Conservation (phyloP, 305 asterid species). For the Plantago lanceolata region DNA sequence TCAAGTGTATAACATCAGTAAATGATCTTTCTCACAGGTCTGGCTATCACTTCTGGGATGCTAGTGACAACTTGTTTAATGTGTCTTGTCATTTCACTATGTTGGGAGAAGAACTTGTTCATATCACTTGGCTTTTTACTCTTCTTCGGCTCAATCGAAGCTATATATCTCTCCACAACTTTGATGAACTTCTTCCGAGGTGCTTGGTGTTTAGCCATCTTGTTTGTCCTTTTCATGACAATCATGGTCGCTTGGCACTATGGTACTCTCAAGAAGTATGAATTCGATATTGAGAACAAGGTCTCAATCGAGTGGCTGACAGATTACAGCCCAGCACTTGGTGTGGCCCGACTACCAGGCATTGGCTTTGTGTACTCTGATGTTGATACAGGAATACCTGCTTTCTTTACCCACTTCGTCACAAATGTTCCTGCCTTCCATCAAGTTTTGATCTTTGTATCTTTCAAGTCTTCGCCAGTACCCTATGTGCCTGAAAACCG, state of each 20-base stretch:
- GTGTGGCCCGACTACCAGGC: constrained; percentile 73
- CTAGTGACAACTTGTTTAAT: constrained; percentile 81
- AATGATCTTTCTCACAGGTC: constrained; percentile 41
- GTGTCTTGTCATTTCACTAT: constrained; percentile 83
- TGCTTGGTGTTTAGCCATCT: constrained; percentile 66
- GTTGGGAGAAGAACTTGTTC: constrained; percentile 60
- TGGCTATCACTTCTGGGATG: constrained; percentile 64
- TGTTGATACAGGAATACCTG: constrained; percentile 71
- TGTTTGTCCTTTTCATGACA: constrained; percentile 45
- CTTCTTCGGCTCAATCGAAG: constrained; percentile 68
- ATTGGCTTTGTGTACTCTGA: constrained; percentile 81
- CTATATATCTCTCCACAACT: constrained; percentile 51
- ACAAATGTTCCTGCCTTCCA: constrained; percentile 88
- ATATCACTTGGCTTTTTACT: constrained; percentile 50
- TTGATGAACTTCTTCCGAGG: constrained; percentile 61
- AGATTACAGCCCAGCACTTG: constrained; percentile 69
- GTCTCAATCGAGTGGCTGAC: constrained; percentile 81
- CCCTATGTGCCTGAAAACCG: constrained; percentile 53
- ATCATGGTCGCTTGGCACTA: constrained; percentile 84
- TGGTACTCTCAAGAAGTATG: constrained; percentile 75
- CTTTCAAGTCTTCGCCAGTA: constrained; percentile 70
- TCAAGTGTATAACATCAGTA: not conserved
- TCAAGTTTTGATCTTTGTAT: constrained; percentile 66
- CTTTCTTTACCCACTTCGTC: constrained; percentile 82
- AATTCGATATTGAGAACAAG: constrained; percentile 71